phyloP scores from a whole-genome alignment of 2,329 filamentous ascomycete genomes.

The Colletotrichum lindemuthianum region DNA sequence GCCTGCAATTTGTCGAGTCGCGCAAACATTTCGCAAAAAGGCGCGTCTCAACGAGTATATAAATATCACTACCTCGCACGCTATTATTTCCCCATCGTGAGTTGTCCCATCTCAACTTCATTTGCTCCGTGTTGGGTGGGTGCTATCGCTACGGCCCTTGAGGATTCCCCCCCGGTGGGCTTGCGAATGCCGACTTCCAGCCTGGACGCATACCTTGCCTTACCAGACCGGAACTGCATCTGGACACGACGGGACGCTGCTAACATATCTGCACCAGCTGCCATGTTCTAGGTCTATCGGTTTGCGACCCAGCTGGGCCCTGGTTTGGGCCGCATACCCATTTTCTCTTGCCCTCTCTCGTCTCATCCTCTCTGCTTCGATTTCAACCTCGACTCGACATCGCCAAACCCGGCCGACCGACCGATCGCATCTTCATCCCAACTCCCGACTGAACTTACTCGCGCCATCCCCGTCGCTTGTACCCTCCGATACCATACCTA shows the following conservation, averaged over 20 bases:
- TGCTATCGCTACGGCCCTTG: conserved; percentile 13
- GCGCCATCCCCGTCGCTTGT: conserved; percentile 32
- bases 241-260: conserved; percentile 15
- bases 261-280: conserved; percentile 37
- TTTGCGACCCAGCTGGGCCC: conserved; percentile 48
- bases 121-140: conserved; percentile 21
- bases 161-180: conserved; percentile 26
- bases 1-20: conserved; percentile 16
- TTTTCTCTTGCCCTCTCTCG: conserved; percentile 18
- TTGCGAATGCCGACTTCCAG: conserved; percentile 33
- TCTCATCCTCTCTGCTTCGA: background rate
- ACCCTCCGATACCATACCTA: conserved; percentile 36
- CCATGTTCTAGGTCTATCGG: conserved; percentile 47
- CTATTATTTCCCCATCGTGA: background rate
- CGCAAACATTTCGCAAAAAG: background rate
- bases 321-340: conserved; percentile 43
- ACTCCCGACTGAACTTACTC: conserved; percentile 26
- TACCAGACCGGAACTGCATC: conserved; percentile 3
- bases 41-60: conserved; percentile 9
- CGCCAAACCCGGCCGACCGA: conserved; percentile 34
- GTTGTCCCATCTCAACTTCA: background rate
- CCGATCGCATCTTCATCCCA: conserved; percentile 33
- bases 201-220: conserved; percentile 16
- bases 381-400: conserved; percentile 16
- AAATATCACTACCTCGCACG: conserved; percentile 2